These are phyloP conservation scores for Mariannaea elegans DNA, from an alignment of 2,329 filamentous ascomycete species.

Conservation along the genomic window DNA sequence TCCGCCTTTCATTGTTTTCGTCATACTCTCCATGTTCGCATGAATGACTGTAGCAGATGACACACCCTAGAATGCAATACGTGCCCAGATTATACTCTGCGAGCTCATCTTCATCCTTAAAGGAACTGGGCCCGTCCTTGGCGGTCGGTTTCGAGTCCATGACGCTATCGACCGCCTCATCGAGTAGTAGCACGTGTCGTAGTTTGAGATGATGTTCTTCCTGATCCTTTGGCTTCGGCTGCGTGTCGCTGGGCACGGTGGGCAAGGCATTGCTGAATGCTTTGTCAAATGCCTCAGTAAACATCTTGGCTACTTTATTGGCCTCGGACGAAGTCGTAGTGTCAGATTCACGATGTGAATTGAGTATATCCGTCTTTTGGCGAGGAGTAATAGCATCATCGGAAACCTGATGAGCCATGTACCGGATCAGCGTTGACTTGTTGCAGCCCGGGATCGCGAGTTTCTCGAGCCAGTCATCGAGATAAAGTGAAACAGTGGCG, in stretches of 20 bases:
- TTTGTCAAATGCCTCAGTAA: conserved; percentile 65
- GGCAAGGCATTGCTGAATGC: conserved; percentile 56
- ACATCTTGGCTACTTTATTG: conserved; percentile 56
- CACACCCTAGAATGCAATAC: conserved; percentile 64
- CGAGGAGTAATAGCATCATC: conserved; percentile 61
- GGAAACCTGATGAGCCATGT: conserved; percentile 60
- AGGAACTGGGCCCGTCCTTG: conserved; percentile 51
- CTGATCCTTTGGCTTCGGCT: conserved; percentile 35
- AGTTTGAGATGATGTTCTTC: conserved; percentile 52
- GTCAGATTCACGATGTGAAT: conserved; percentile 55
- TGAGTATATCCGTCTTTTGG: conserved; percentile 62
- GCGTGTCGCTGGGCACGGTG: conserved; percentile 2
- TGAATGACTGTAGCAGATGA: conserved; percentile 68
- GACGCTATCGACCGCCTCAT: conserved; percentile 62
- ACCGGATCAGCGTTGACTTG: conserved; percentile 61
- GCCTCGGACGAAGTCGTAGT: conserved; percentile 52
- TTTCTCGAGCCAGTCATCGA: conserved; percentile 62
- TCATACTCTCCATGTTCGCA: conserved; percentile 70
- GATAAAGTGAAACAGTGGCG: conserved; percentile 60
- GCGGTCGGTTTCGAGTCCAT: conserved; percentile 63
- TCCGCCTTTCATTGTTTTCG: conserved; percentile 60
- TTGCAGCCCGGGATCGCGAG: conserved; percentile 61
- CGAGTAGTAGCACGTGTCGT: conserved; percentile 61
- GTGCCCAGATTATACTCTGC: conserved; percentile 62
- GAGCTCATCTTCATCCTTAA: conserved; percentile 49